Evolutionary conservation across 2,329 filamentous ascomycete species (phyloP), one percentile per base, ranked within the genome.

Genomic region (Sodiomyces alkalinus): DNA sequence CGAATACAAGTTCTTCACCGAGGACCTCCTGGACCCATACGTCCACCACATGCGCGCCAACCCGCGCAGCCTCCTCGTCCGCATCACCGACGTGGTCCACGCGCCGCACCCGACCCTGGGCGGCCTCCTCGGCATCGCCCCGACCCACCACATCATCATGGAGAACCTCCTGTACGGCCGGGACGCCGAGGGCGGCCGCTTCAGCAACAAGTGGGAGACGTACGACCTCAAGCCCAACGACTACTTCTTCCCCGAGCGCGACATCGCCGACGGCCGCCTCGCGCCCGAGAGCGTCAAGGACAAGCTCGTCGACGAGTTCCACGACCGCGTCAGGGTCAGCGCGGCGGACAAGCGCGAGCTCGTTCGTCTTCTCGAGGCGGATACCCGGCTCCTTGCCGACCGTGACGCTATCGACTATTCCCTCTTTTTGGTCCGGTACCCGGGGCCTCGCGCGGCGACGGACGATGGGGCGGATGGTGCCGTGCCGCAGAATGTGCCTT

Each of bases 181-280:
- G 36, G 55, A 58, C 10, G 49, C 55, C 9, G 54, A 57, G 30
- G 42, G 43, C 7, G 45, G 49, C 25, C 43, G 53, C 31, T 46
- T 56, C 25, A 27, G 27, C 1, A 38, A 44, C 17, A 51, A 58
- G 12, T 83, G 77, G 77, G 71, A 82, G 43, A 72, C 68, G 2
- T 83, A 74, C 49, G 79, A 83, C 34, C 62, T 83, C 27, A 85
- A 85, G 43, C 79, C 79, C 0, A 68, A 64, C 14, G 67, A 71
- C 32, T 83, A 82, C 51, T 83, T 83, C 54, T 82, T 74, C 42
- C 79, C 79, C 0, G 77, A 83, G 43, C 57, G 78, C 6, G 79
- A 83, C 39, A 62, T 83, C 8, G 66, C 76, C 0, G 68, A 68
- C 2, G 75, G 76, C 0, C 55, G 52, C 3, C 52, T 85, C 1